These are phyloP conservation scores for Zygoascus meyerae DNA, from an alignment of 1,139 yeast genomes.

Conservation along the genomic window DNA sequence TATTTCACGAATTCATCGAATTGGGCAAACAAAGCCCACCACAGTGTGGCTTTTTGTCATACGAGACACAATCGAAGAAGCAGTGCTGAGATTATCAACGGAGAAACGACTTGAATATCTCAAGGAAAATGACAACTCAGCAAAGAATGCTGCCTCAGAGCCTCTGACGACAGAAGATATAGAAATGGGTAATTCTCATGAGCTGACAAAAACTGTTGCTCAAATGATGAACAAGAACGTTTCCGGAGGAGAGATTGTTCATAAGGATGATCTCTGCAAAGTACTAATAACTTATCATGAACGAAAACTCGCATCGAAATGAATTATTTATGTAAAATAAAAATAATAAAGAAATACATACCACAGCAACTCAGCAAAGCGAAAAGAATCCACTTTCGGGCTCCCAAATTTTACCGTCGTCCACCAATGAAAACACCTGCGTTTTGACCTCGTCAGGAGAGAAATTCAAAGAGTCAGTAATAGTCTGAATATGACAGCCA, in stretches of 20 bases:
- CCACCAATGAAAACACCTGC: conserved; percentile 16
- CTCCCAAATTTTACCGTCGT: conserved; percentile 6
- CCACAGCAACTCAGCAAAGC: neutral
- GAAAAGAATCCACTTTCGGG: conserved; percentile 2
- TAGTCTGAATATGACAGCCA: conserved; percentile 11
- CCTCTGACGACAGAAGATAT: conserved; percentile 16
- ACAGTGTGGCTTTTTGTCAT: conserved; percentile 90
- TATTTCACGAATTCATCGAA: conserved; percentile 82
- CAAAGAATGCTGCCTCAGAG: conserved; percentile 10
- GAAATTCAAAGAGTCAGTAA: conserved; percentile 18
- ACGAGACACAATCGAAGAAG: conserved; percentile 83
- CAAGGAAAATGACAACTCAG: conserved; percentile 11
- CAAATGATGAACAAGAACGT: conserved; percentile 34
- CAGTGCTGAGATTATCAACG: conserved; percentile 47
- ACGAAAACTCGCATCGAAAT: neutral
- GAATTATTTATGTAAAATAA: conserved; percentile 1
- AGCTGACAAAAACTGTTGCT: conserved; percentile 37
- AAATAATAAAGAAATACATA: conserved; percentile 1
- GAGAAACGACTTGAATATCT: conserved; percentile 26
- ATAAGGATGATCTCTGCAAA: conserved; percentile 20
- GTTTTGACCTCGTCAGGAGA: conserved; percentile 15
- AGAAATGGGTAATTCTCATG: conserved; percentile 34
- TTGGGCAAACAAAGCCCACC: conserved; percentile 77
- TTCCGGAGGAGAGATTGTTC: conserved; percentile 29
- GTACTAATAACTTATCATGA: conserved; percentile 18